A percentile compares a stretch with the other conserved stretches of the same genome.
These are phyloP conservation scores for Mucor indicus DNA, from an alignment of 371 early-diverging fungal genomes.

Conservation along the genomic window DNA sequence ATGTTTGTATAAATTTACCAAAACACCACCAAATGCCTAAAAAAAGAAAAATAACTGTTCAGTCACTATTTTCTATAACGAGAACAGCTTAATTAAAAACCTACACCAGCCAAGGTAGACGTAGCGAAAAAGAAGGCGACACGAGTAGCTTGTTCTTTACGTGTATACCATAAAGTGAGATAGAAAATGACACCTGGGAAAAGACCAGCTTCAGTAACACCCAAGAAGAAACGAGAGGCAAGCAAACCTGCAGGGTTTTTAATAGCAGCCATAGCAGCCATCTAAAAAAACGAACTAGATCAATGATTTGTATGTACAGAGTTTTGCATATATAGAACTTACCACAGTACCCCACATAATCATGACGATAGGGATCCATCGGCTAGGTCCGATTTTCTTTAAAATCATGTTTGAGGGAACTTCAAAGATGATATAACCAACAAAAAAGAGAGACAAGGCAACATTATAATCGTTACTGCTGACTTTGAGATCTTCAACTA, in stretches of 20 bases:
- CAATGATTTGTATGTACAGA: background rate
- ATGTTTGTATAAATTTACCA: too few species aligned
- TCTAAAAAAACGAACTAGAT: constrained; percentile 3
- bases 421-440: constrained; percentile 67
- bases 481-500: constrained; percentile 39
- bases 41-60: background rate
- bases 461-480: constrained; percentile 48
- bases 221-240: constrained; percentile 66
- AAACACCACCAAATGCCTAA: constrained; percentile 55
- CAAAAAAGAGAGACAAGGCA: constrained; percentile 61
- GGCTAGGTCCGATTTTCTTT: constrained; percentile 58
- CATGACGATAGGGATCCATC: constrained; percentile 71
- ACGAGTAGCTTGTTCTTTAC: constrained; percentile 70
- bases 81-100: constrained; percentile 2
- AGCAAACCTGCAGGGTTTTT: constrained; percentile 46
- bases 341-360: constrained; percentile 46
- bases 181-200: constrained; percentile 58
- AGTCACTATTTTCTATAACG: too few species aligned
- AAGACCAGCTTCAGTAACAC: constrained; percentile 66
- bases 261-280: constrained; percentile 48
- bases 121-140: constrained; percentile 67
- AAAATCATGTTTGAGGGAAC: constrained; percentile 72
- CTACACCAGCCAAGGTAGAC: constrained; percentile 66
- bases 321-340: background rate
- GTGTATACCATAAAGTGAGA: constrained; percentile 48